A percentile compares a stretch with the other conserved stretches of the same genome.
These are phyloP conservation scores for Cenchrus americanus DNA, from an alignment of 176 grass and related monocot genomes.

Conservation along the genomic window DNA sequence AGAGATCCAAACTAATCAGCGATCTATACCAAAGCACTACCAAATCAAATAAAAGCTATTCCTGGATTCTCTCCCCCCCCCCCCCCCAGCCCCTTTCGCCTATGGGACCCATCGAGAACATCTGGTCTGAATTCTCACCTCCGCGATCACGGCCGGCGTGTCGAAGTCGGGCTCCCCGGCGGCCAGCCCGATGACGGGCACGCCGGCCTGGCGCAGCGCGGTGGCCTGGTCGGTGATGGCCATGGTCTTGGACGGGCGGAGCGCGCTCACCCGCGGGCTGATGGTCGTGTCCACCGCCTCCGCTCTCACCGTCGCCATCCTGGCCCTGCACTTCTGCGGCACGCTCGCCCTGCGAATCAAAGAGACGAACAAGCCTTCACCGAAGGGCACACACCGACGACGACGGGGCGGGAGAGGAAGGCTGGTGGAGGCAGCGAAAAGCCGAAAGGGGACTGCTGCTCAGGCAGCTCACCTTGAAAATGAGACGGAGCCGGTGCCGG, in stretches of 20 bases:
- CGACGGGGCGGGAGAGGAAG: neutral
- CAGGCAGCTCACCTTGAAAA: constrained; percentile 56
- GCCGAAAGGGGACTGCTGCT: neutral
- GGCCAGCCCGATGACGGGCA: constrained; percentile 75
- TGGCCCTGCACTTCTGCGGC: constrained; percentile 10
- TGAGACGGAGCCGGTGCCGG: constrained; percentile 32
- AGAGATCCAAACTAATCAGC: neutral
- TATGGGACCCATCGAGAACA: neutral
- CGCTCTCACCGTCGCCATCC: constrained; percentile 39
- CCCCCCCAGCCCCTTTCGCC: neutral
- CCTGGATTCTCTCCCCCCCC: neutral
- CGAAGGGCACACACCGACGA: neutral
- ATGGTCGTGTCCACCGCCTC: constrained; percentile 66
- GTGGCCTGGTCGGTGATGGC: constrained; percentile 91
- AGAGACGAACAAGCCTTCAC: neutral
- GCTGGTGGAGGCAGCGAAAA: neutral
- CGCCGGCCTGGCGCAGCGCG: constrained; percentile 74
- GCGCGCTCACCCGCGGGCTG: constrained; percentile 75
- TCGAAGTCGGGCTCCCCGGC: constrained; percentile 82
- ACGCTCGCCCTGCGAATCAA: constrained; percentile 49
- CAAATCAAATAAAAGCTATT: neutral
- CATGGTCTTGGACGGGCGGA: constrained; percentile 95
- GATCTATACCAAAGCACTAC: neutral
- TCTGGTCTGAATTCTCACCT: constrained; percentile 46
- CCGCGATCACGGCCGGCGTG: constrained; percentile 56